These are phyloP conservation scores for Lepidium aucheri DNA, from an alignment of 345 rosid genomes.

Conservation along the genomic window DNA sequence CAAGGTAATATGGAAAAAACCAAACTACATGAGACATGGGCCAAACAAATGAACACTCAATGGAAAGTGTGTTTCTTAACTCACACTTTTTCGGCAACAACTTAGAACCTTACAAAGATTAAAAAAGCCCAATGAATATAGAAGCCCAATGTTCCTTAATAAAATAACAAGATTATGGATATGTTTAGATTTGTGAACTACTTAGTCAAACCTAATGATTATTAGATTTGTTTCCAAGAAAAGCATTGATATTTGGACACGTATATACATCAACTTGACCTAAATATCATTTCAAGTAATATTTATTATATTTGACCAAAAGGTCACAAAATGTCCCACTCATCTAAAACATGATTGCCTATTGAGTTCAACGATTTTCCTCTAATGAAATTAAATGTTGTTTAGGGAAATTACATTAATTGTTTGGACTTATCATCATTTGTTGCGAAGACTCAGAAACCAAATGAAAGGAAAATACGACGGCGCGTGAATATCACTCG, in stretches of 20 bases:
- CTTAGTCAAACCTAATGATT: slow-evolving; percentile 11
- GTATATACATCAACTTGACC: not conserved
- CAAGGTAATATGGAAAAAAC: not conserved
- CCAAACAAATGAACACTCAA: not conserved
- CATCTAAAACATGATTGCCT: slow-evolving; percentile 10
- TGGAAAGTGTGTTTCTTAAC: not conserved
- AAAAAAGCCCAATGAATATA: too few relatives aligned
- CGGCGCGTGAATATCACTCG: slow-evolving; percentile 13
- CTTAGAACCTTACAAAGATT: too few relatives aligned
- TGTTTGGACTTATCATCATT: slow-evolving; percentile 3
- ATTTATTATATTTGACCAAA: slow-evolving; percentile 20
- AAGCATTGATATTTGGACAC: slow-evolving; percentile 5
- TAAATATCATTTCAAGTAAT: not conserved
- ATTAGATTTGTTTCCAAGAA: slow-evolving; percentile 3
- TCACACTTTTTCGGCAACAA: not conserved
- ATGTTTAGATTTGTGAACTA: not conserved
- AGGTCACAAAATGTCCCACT: slow-evolving; percentile 8
- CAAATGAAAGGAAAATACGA: not conserved
- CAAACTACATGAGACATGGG: not conserved
- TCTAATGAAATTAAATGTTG: not conserved
- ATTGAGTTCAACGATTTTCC: not conserved
- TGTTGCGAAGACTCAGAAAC: not conserved
- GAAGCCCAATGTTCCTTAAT: not conserved
- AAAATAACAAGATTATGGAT: not conserved
- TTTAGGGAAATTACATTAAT: not conserved